phyloP scores from a whole-genome alignment of 805 yeast genomes.

The Nakazawaea pomicola region DNA sequence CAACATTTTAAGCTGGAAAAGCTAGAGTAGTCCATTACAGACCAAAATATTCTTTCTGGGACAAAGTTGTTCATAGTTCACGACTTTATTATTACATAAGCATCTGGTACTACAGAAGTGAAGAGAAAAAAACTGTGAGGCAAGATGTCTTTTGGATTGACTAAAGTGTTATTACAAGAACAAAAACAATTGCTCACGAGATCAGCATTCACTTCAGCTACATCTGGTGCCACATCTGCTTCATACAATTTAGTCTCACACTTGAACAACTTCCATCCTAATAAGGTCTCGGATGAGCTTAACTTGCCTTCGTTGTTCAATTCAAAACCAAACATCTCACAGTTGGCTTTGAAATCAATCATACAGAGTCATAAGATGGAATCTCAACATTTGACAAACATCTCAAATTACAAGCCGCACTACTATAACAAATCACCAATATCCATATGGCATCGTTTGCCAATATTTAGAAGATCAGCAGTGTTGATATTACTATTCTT shows the following conservation, averaged over 20 bases:
- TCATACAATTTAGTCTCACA: neutral
- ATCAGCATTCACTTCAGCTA: neutral
- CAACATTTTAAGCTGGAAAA: too few species aligned
- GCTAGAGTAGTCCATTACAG: too few species aligned
- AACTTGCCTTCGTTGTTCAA: conserved; percentile 8
- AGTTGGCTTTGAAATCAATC: conserved; percentile 8
- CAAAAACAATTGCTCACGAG: neutral
- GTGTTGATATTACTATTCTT: conserved; percentile 72
- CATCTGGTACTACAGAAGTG: too few species aligned
- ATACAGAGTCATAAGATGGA: conserved; percentile 26
- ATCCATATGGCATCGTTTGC: conserved; percentile 61
- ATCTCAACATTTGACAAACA: conserved; percentile 28
- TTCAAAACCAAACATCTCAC: conserved; percentile 10
- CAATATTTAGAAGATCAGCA: conserved; percentile 66
- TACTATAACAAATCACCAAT: conserved; percentile 25
- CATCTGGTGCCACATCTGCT: neutral
- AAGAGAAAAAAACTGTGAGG: too few species aligned
- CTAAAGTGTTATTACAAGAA: neutral
- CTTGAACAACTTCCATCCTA: neutral
- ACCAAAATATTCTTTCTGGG: too few species aligned
- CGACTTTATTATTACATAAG: too few species aligned
- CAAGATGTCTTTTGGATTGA: conserved; percentile 1
- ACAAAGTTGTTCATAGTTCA: too few species aligned
- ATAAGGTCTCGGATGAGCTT: conserved; percentile 1
- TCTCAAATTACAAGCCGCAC: conserved; percentile 28